phyloP scores from a whole-genome alignment of 345 rosid genomes.

The Geranium rotundifolium region DNA sequence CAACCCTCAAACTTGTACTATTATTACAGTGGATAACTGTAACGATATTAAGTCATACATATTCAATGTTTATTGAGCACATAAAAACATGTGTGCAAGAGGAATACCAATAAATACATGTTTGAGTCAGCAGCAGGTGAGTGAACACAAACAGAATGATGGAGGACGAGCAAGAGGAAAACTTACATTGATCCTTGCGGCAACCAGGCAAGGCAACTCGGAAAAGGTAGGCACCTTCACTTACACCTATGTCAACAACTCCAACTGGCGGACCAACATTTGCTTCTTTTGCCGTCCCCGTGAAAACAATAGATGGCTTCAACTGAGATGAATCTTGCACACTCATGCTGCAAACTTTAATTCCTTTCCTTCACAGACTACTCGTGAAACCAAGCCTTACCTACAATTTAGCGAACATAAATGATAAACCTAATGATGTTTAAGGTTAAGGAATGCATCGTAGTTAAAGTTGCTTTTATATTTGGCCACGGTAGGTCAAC shows the following conservation, averaged over 20 bases:
- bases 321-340: slow-evolving; percentile 11
- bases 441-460: not conserved
- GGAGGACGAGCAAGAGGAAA: not conserved
- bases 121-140: not conserved
- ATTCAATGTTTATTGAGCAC: no score
- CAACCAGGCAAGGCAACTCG: slow-evolving; percentile 60
- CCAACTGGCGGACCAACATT: slow-evolving; percentile 44
- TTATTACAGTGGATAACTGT: not conserved
- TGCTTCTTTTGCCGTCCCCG: slow-evolving; percentile 57
- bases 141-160: not conserved
- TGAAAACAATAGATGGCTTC: slow-evolving; percentile 21
- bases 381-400: not conserved
- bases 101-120: not conserved
- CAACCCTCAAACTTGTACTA: not conserved
- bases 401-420: not conserved
- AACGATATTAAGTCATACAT: not conserved
- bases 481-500: no score
- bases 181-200: slow-evolving; percentile 41
- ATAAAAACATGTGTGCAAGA: not conserved
- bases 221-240: slow-evolving; percentile 57
- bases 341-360: slow-evolving; percentile 9
- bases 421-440: no score
- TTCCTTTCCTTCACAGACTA: not conserved
- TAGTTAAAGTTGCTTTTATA: not conserved
- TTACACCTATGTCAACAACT: slow-evolving; percentile 50